These are phyloP conservation scores for Tolypocladium endophyticum DNA, from an alignment of 2,329 filamentous ascomycete genomes.

Conservation along the genomic window DNA sequence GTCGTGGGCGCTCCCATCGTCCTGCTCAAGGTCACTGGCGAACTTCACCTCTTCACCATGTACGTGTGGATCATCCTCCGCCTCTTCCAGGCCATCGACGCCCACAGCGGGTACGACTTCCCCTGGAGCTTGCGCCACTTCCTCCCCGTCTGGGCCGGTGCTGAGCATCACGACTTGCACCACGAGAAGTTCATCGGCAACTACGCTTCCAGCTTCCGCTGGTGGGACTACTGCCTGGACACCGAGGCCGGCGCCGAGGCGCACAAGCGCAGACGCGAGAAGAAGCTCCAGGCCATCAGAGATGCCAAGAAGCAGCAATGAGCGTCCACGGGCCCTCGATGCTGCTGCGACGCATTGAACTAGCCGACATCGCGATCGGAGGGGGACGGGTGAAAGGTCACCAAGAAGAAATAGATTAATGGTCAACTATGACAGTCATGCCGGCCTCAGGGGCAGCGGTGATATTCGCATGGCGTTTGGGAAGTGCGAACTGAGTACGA, in stretches of 20 bases:
- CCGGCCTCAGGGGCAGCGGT: conserved; percentile 9
- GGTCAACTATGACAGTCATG: conserved; percentile 7
- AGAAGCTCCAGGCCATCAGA: conserved; percentile 54
- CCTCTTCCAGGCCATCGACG: conserved; percentile 94
- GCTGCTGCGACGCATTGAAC: background rate
- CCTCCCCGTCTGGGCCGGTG: conserved; percentile 95
- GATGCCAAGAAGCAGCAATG: conserved; percentile 57
- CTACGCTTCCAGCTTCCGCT: conserved; percentile 95
- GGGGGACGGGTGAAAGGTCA: background rate
- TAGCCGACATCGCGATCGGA: background rate
- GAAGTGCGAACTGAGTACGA: conserved; percentile 13
- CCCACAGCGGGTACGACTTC: conserved; percentile 96
- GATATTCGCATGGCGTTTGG: conserved; percentile 19
- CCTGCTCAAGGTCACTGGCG: conserved; percentile 71
- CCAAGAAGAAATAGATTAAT: conserved; percentile 4
- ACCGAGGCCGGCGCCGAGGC: conserved; percentile 89
- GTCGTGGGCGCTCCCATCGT: conserved; percentile 73
- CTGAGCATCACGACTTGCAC: conserved; percentile 91
- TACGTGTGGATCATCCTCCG: conserved; percentile 91
- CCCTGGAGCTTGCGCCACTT: conserved; percentile 94
- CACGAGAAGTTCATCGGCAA: conserved; percentile 99
- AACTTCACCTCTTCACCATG: conserved; percentile 95
- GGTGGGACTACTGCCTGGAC: conserved; percentile 94
- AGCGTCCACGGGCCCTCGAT: conserved; percentile 7
- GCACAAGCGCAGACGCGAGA: conserved; percentile 71